Percentiles rank a stretch among this genome's conserved stretches.
These are phyloP conservation scores for Exophiala spinifera DNA, from an alignment of 2,329 filamentous ascomycete genomes.

Conservation along the genomic window DNA sequence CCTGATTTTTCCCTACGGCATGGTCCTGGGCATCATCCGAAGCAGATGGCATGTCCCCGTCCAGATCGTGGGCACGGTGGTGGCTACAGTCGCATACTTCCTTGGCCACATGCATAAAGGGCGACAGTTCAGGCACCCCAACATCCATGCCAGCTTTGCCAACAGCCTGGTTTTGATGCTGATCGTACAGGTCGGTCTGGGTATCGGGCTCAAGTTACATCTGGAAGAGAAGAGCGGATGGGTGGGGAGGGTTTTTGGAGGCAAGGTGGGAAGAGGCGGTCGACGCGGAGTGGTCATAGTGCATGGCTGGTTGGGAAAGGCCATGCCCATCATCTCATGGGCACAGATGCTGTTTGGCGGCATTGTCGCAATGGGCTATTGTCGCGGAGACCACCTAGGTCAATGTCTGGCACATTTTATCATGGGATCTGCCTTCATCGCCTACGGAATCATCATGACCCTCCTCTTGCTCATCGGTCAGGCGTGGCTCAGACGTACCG, in stretches of 20 bases:
- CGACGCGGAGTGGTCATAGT: slow-evolving; percentile 66
- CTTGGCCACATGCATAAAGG: slow-evolving; percentile 89
- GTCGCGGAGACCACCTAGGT: slow-evolving; percentile 82
- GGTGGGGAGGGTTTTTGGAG: slow-evolving; percentile 62
- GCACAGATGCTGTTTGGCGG: slow-evolving; percentile 94
- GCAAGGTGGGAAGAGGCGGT: slow-evolving; percentile 25
- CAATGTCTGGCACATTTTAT: slow-evolving; percentile 97
- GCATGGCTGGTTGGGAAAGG: slow-evolving; percentile 81
- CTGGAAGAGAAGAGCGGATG: slow-evolving; percentile 69
- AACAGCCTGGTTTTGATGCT: slow-evolving; percentile 77
- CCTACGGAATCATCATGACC: slow-evolving; percentile 82
- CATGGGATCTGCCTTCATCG: slow-evolving; percentile 96
- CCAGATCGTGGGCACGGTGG: slow-evolving; percentile 69
- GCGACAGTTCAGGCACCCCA: slow-evolving; percentile 70
- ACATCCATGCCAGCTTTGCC: slow-evolving; percentile 79
- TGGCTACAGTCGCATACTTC: slow-evolving; percentile 83
- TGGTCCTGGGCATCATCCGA: slow-evolving; percentile 89
- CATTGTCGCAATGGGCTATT: slow-evolving; percentile 89
- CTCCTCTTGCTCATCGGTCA: slow-evolving; percentile 86
- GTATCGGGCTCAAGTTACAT: slow-evolving; percentile 85
- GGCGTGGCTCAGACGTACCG: slow-evolving; percentile 75
- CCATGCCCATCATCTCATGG: slow-evolving; percentile 84
- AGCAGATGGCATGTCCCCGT: slow-evolving; percentile 92
- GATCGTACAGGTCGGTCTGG: slow-evolving; percentile 71
- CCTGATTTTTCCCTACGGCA: slow-evolving; percentile 86